phyloP scores from a whole-genome alignment of 2,329 filamentous ascomycete genomes.

The Aspergillus amoenus region DNA sequence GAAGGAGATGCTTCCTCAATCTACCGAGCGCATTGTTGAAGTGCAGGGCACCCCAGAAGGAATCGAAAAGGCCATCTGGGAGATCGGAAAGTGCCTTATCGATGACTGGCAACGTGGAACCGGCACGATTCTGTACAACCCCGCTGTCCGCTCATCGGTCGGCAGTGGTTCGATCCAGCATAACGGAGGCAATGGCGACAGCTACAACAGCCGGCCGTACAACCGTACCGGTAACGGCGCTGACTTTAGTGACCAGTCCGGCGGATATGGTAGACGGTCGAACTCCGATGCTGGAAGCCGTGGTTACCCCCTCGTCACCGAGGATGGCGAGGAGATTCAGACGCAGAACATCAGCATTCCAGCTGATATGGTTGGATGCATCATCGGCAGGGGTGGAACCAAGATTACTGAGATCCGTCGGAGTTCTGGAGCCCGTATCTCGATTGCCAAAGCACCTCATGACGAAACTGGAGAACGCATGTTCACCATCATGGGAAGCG shows the following conservation, averaged over 20 bases:
- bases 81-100: conserved; percentile 97
- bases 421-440: conserved; percentile 93
- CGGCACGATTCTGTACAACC: conserved; percentile 96
- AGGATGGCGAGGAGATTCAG: conserved; percentile 96
- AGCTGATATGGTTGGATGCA: conserved; percentile 99
- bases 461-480: conserved; percentile 98
- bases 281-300: conserved; percentile 78
- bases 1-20: conserved; percentile 99
- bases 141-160: conserved; percentile 80
- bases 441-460: conserved; percentile 94
- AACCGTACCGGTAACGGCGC: conserved; percentile 93
- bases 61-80: conserved; percentile 95
- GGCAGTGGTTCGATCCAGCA: conserved; percentile 56
- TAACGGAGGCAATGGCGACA: conserved; percentile 53
- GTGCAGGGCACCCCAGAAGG: conserved; percentile 92
- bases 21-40: conserved; percentile 95
- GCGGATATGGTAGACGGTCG: conserved; percentile 74
- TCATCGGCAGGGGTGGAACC: conserved; percentile 89
- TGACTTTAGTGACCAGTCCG: conserved; percentile 85
- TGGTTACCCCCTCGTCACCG: conserved; percentile 82
- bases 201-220: conserved; percentile 67
- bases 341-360: conserved; percentile 99
- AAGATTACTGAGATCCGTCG: conserved; percentile 99
- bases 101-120: conserved; percentile 98
- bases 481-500: conserved; percentile 98